Conservation (phyloP, 1,139 yeast species). For the Protomyces gravidus region DNA sequence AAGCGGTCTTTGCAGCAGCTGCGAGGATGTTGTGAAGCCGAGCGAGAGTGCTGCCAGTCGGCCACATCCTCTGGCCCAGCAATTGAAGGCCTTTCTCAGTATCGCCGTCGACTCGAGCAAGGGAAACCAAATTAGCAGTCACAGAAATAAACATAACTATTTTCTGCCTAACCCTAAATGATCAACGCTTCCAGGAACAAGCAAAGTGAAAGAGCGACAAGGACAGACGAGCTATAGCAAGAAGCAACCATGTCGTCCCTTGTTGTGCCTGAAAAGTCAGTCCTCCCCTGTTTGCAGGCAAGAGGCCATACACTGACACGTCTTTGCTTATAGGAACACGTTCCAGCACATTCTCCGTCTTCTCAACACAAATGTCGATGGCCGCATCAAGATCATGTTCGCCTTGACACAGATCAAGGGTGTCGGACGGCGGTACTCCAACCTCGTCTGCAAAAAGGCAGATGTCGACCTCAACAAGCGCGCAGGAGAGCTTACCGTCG, state of each 20-base stretch:
- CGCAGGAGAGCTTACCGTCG: constrained; percentile 99
- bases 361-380: constrained; percentile 99
- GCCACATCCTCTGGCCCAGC: no score
- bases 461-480: constrained; percentile 97
- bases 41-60: not conserved
- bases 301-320: constrained; percentile 11
- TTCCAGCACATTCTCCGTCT: constrained; percentile 99
- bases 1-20: constrained; percentile 1
- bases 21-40: not conserved
- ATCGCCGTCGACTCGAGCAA: no score
- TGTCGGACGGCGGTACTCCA: constrained; percentile 99
- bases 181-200: not conserved
- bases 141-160: no score
- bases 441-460: constrained; percentile 99
- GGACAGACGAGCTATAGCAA: not conserved
- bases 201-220: not conserved
- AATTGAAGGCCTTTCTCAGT: no score
- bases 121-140: no score
- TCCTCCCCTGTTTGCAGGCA: constrained; percentile 7
- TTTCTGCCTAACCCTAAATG: no score
- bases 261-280: constrained; percentile 31
- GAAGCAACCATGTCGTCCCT: constrained; percentile 30
- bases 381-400: constrained; percentile 99
- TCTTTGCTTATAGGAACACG: not conserved
- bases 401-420: constrained; percentile 98